Base-by-base conservation (phyloP, 371 early-diverging fungal genomes). In the Mortierella sp. region DNA sequence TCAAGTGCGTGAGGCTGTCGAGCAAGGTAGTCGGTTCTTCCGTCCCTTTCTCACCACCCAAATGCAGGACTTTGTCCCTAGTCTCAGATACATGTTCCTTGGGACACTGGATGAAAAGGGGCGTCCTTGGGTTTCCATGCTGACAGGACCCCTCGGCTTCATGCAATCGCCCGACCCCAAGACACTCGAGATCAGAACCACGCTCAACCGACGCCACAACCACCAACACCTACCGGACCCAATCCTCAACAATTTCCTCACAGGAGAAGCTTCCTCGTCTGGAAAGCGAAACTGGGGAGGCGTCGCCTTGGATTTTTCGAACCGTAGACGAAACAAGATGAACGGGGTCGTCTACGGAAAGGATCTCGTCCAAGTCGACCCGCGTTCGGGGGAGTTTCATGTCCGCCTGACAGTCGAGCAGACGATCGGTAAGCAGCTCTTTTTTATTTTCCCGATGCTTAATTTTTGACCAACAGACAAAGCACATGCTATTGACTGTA, bases 251-350 rank as follows among this genome's bases (percentile, higher is more conserved):
- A 76, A 76, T 28, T 37, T 76, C 7, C 14, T 53, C 11, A 23
- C 57, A 19, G 76, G 76, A 1, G 76, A 76, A 55, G 25, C 61
- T 0, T 64, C 66, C 45, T 50, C 30, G 37, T 16, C 46, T 6
- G 72, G 71, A 1, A 68, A 60, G n/a, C 60, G 51, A 14, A 71
- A 62, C 60, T 76, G 67, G 67, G 59, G 67, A 14, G 76, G 68
- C 14, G 72, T 76, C 3, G 71, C 57, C 18, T 46, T 76, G 46
- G 76, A 76, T 43, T 76, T 76, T 45, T 47, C 72, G 6, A 76
- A 76, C 26, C 71, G 76, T 15, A 58, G 76, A 37, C 53, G 76
- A 26, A 76, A 76, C 55, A 76, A 76, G 62, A 68, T 76, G 64
- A 76, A 76, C 52, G 76, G 76, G 3, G 76, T 70, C 14, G 44